Base-by-base conservation (phyloP, 352 stramenopile genomes). In the Globisporangium parvum region DNA sequence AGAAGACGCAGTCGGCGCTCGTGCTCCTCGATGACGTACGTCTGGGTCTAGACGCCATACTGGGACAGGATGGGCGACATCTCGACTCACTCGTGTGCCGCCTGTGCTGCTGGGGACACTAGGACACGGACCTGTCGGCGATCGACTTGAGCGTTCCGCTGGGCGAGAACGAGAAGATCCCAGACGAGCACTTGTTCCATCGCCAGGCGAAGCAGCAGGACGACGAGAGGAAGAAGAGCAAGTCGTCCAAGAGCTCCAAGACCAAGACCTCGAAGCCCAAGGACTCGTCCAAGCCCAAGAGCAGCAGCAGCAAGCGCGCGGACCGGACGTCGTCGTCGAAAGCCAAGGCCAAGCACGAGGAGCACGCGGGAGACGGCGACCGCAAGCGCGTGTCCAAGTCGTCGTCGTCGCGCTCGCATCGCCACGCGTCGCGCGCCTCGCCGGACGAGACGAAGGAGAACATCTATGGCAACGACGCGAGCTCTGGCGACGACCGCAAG, bases 101-200 rank as follows among this genome's bases (percentile, higher is more conserved):
- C 15, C 9, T 17, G 4, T 39, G 3, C 6, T 31, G 28, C 53
- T 41, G n/a, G 28, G 41, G 17, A 21, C 17, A 28, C n/a, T 31
- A 93, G 67, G 79, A 88, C 39, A 73, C 66, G 20, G 80, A 91
- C 49, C 58, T 94, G 60, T 66, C 82, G 46, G 80, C 81, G 2
- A 77, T 94, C 11, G 85, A 94, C 53, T 69, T 94, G 55, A 87
- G 73, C 20, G 75, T 88, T 20, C 81, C 85, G n/a, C 62, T 93
- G 14, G 72, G 77, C 24, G 73, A 91, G 48, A 62, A 91, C 55
- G 80, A 91, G 60, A 80, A 77, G 60, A 83, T 91, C 58, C 80
- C 79, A 4, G 87, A 93, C 39, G 68, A 86, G 18, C 80, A 91
- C 44, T 86, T 95, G 74, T 88, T 72, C 64, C 79, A 91, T 64